Base-by-base conservation (phyloP, 352 stramenopile genomes). In the Phytophthora constricta region DNA sequence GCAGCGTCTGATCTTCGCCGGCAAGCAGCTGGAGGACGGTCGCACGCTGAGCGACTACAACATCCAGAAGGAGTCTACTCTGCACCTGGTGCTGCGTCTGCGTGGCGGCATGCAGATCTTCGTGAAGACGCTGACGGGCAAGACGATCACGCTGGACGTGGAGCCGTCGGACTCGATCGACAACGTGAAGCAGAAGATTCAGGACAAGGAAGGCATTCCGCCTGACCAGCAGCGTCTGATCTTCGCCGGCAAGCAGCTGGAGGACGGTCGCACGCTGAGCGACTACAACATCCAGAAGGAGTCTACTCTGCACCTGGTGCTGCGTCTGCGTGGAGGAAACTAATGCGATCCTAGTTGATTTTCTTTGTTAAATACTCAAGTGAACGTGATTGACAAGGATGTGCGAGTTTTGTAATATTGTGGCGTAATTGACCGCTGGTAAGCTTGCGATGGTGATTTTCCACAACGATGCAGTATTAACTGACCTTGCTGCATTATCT, bases 171-270 rank as follows among this genome's bases (percentile, higher is more conserved):
- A 46, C 39, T 46, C 39, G 39, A 46, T 46, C 39, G 39, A 46
- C 39, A 46, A 46, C 2, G 39, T 46, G 39, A 46, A 46, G 39
- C 39, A 46, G 17, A 46, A 46, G n/a, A 46, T 46, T 14, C 39
- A 46, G n/a, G 39, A 46, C 39, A 46, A 46, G 39, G 39, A 46
- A 14, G 39, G 39, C 39, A 46, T 46, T 14, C 39, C 39, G 39
- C 97, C 98, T 74, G 98, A 99, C 96, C 98, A 99, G 86, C 97
- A 99, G 89, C 95, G 98, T 84, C 84, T 99, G 66, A 99, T 99
- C 82, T 99, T 99, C 80, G 97, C 97, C 60, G 98, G 97, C 82
- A 99, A 99, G 95, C 98, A 99, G 89, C 91, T 99, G 4, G 96
- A 98, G 79, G 95, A 98, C 69, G 92, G 93, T 64, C 89, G 94